Percentiles rank a stretch among this genome's conserved stretches.
Conservation (phyloP, 2,329 filamentous ascomycete species). For the Dendrostoma leiphaemia region DNA sequence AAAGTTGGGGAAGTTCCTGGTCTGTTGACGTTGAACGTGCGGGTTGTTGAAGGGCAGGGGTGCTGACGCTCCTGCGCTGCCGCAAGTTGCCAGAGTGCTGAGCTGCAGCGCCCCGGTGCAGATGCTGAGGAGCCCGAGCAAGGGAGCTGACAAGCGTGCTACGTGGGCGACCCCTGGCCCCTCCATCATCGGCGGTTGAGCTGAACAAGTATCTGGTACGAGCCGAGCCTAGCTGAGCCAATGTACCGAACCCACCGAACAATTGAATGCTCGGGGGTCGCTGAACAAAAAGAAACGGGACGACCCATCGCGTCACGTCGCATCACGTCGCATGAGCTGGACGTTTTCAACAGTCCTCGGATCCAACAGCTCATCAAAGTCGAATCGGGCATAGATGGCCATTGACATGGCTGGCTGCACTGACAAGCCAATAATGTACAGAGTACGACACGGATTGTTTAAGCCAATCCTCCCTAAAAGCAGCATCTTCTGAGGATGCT, state of each 20-base stretch:
- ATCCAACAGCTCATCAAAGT: too few species aligned
- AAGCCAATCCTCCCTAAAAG: too few species aligned
- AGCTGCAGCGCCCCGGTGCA: too few species aligned
- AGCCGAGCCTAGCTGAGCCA: too few species aligned
- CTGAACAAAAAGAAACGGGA: too few species aligned
- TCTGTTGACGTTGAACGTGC: slow-evolving; percentile 23
- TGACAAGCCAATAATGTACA: background rate
- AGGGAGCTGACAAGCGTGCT: background rate
- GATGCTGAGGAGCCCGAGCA: background rate
- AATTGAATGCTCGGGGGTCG: too few species aligned
- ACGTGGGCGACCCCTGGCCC: background rate
- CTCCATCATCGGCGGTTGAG: background rate
- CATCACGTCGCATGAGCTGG: background rate
- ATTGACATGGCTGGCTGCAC: background rate
- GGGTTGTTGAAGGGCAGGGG: slow-evolving; percentile 25
- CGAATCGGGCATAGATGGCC: too few species aligned
- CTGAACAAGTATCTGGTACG: slow-evolving; percentile 2
- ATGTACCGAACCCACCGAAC: slow-evolving; percentile 6
- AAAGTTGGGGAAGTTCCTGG: slow-evolving; percentile 29
- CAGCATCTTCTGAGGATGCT: too few species aligned
- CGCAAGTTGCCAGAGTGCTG: background rate
- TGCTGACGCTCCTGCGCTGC: slow-evolving; percentile 4
- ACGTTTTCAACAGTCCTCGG: background rate
- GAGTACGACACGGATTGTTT: background rate
- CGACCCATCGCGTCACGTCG: too few species aligned